phyloP scores from a whole-genome alignment of 2,329 filamentous ascomycete species.

The Pestalotiopsis sp. region DNA sequence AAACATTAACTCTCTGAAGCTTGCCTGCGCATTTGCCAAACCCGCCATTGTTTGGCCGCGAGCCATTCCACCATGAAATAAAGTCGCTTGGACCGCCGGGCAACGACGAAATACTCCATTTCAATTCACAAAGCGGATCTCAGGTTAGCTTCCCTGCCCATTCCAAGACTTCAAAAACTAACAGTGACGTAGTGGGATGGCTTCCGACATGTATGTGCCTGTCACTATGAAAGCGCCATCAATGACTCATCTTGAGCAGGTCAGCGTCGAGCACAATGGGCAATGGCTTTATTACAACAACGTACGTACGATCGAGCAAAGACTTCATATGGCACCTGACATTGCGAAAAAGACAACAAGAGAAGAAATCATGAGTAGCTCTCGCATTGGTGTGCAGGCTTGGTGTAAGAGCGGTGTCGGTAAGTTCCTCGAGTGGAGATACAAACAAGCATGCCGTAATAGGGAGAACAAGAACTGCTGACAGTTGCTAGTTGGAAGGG shows the following conservation, averaged over 20 bases:
- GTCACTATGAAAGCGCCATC: not conserved
- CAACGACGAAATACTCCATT: not conserved
- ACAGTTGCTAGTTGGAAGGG: not conserved
- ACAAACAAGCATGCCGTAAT: not conserved
- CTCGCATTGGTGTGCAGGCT: not conserved
- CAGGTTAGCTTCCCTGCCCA: not conserved
- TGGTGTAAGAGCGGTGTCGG: not conserved
- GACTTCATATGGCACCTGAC: not conserved
- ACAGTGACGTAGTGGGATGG: not conserved
- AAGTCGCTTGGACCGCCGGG: not conserved
- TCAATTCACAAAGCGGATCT: not conserved
- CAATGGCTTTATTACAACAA: not conserved
- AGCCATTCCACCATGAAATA: not conserved
- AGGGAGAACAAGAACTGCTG: not conserved
- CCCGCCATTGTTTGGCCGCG: not conserved
- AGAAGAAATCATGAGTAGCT: not conserved
- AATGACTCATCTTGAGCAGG: not conserved
- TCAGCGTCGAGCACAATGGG: not conserved
- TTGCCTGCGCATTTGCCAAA: not conserved
- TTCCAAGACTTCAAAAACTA: not conserved
- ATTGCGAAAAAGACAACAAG: not conserved
- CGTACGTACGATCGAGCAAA: not conserved
- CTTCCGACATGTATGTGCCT: not conserved
- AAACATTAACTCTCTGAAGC: not conserved
- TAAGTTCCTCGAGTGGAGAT: not conserved